Evolutionary conservation across 352 stramenopile genomes (phyloP).

Genomic region (Globisporangium cylindrosporum): DNA sequence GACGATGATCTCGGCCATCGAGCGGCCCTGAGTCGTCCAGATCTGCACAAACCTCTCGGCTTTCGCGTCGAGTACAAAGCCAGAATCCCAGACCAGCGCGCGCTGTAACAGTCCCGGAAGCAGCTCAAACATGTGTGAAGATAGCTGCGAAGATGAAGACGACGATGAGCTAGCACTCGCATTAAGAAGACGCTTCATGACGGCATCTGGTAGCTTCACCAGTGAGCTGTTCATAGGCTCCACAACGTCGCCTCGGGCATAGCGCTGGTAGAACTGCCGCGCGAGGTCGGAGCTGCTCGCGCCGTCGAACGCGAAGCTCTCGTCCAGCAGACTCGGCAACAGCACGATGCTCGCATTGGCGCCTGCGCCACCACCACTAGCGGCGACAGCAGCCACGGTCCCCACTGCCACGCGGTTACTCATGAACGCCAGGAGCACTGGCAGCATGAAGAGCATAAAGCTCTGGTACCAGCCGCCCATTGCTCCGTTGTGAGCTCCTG

Average conservation of each 20-base stretch:
- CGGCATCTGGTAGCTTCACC: constrained; percentile 9
- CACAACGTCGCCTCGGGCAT: not conserved
- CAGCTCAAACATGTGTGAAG: constrained; percentile 10
- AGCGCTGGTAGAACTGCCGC: constrained; percentile 27
- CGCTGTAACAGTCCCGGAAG: constrained; percentile 21
- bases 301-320: constrained; percentile 15
- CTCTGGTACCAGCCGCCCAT: not conserved
- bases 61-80: constrained; percentile 10
- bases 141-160: not conserved
- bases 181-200: constrained; percentile 15
- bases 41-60: constrained; percentile 12
- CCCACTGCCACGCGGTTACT: not conserved
- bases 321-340: constrained; percentile 17
- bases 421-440: too few relatives aligned
- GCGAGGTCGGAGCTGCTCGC: constrained; percentile 21
- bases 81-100: constrained; percentile 24
- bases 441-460: not conserved
- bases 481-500: too few relatives aligned
- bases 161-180: not conserved
- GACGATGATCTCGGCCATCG: constrained; percentile 23
- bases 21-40: constrained; percentile 13
- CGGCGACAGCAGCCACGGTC: not conserved
- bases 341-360: not conserved
- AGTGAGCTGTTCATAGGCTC: not conserved
- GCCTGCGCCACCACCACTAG: not conserved